phyloP scores from a whole-genome alignment of 2,329 filamentous ascomycete species.

The Curvularia verruculosa region DNA sequence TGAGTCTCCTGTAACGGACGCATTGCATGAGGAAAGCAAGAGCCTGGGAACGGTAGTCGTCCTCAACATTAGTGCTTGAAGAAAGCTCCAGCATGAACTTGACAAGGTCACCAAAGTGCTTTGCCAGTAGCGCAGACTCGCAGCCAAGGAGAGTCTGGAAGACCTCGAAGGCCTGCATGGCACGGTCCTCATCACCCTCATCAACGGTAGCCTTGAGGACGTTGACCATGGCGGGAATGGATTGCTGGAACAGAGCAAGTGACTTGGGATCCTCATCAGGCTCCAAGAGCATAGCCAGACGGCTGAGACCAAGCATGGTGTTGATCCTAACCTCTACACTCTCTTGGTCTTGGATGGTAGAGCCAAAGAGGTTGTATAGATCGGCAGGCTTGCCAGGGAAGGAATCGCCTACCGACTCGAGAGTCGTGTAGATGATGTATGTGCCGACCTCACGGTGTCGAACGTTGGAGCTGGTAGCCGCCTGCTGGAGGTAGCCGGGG shows the following conservation, averaged over 20 bases:
- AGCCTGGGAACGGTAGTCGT: conserved; percentile 87
- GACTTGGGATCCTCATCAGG: conserved; percentile 80
- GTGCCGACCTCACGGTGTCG: conserved; percentile 87
- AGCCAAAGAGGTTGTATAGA: conserved; percentile 81
- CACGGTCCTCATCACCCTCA: conserved; percentile 81
- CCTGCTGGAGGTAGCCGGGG: conserved; percentile 77
- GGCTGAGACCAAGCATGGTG: conserved; percentile 87
- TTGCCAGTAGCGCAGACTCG: conserved; percentile 80
- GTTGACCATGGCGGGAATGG: conserved; percentile 86
- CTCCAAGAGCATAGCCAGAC: conserved; percentile 85
- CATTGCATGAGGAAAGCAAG: conserved; percentile 93
- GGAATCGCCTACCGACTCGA: conserved; percentile 84
- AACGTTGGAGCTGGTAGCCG: conserved; percentile 75
- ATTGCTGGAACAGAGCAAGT: conserved; percentile 75
- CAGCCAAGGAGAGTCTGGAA: conserved; percentile 95
- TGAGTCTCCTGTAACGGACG: conserved; percentile 90
- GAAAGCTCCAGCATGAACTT: conserved; percentile 93
- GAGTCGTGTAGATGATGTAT: conserved; percentile 89
- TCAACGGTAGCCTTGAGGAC: conserved; percentile 86
- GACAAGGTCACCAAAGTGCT: conserved; percentile 87
- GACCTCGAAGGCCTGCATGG: conserved; percentile 91
- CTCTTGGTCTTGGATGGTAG: conserved; percentile 87
- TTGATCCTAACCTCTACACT: conserved; percentile 94
- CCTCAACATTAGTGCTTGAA: conserved; percentile 75
- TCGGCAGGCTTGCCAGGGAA: conserved; percentile 81